These are phyloP conservation scores for Jamesozyma piceae DNA, from an alignment of 805 yeast species.

Conservation along the genomic window DNA sequence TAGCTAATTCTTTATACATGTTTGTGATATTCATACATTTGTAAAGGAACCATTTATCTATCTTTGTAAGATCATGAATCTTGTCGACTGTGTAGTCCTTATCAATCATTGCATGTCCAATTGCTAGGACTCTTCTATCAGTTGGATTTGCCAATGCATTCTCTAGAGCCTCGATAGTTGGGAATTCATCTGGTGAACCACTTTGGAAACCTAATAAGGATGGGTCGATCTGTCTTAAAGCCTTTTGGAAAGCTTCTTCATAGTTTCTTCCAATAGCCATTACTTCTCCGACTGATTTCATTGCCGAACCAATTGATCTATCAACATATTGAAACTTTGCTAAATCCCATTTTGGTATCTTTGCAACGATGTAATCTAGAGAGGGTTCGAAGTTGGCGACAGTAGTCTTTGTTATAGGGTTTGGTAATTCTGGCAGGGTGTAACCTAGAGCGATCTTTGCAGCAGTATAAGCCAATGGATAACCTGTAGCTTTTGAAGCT, in stretches of 20 bases:
- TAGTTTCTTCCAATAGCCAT: conserved; percentile 98
- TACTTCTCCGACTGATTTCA: conserved; percentile 98
- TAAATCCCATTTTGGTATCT: conserved; percentile 98
- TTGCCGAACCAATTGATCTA: conserved; percentile 86
- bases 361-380: conserved; percentile 90
- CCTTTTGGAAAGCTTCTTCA: conserved; percentile 96
- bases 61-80: conserved; percentile 85
- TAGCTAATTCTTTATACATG: conserved; percentile 73
- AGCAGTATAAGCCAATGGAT: conserved; percentile 97
- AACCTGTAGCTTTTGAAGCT: conserved; percentile 98
- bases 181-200: conserved; percentile 56
- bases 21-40: conserved; percentile 88
- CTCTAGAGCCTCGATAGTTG: conserved; percentile 56
- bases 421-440: conserved; percentile 89
- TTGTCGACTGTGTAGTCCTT: conserved; percentile 85
- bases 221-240: conserved; percentile 92
- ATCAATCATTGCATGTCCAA: conserved; percentile 90
- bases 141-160: conserved; percentile 75
- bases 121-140: conserved; percentile 95
- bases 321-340: conserved; percentile 91
- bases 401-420: conserved; percentile 93
- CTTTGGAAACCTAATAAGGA: conserved; percentile 88
- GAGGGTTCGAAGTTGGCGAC: conserved; percentile 97
- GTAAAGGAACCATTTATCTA: conserved; percentile 92
- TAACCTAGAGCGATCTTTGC: conserved; percentile 93